Conservation (phyloP, 2,329 filamentous ascomycete species). For the Colletotrichum melonis region DNA sequence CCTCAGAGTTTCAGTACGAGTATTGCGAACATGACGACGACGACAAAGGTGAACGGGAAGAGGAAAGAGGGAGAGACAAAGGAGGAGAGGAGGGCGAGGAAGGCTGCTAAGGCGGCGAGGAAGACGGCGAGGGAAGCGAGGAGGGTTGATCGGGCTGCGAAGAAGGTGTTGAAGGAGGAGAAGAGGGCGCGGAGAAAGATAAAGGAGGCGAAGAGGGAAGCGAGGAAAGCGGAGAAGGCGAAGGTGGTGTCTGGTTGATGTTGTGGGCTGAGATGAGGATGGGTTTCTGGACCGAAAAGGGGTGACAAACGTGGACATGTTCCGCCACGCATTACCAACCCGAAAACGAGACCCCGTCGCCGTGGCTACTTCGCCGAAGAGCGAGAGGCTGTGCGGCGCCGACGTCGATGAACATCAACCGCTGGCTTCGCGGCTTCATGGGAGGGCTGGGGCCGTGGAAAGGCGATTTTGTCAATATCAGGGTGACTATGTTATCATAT, state of each 20-base stretch:
- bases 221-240: conserved; percentile 12
- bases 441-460: neutral
- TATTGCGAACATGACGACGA: neutral
- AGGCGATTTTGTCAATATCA: neutral
- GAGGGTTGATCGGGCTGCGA: conserved; percentile 43
- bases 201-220: conserved; percentile 45
- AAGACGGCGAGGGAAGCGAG: conserved; percentile 40
- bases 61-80: conserved; percentile 41
- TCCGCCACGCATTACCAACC: neutral
- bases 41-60: conserved; percentile 58
- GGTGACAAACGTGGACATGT: neutral
- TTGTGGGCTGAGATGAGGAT: no score
- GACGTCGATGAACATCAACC: neutral
- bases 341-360: neutral
- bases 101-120: conserved; percentile 44
- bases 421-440: neutral
- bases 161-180: conserved; percentile 47
- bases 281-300: neutral
- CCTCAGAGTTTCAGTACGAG: conserved; percentile 36
- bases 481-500: neutral
- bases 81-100: conserved; percentile 48
- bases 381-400: neutral
- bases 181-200: conserved; percentile 47
- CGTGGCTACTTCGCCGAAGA: neutral
- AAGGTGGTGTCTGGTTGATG: conserved; percentile 19